phyloP scores from a whole-genome alignment of 2,329 filamentous ascomycete genomes.

The Fusarium fujikuroi region DNA sequence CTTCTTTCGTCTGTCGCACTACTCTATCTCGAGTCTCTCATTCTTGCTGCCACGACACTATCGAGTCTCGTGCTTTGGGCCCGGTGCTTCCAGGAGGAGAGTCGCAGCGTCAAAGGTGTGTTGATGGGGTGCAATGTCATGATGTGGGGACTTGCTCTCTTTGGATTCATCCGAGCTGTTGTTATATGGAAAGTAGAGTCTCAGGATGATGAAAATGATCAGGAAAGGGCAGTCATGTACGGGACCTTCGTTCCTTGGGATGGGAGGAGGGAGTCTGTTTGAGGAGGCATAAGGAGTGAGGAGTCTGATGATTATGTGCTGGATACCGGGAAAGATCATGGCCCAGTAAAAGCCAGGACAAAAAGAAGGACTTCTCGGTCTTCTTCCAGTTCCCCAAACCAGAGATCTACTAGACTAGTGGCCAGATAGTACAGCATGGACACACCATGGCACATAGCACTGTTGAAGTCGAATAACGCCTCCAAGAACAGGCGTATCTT shows the following conservation, averaged over 20 bases:
- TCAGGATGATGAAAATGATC: slow-evolving; percentile 5
- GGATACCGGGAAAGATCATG: neutral
- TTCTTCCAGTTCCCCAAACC: too few species aligned
- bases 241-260: slow-evolving; percentile 37
- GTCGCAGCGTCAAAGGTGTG: slow-evolving; percentile 39
- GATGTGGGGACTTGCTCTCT: slow-evolving; percentile 43
- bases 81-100: slow-evolving; percentile 37
- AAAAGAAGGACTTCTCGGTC: neutral
- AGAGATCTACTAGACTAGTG: neutral
- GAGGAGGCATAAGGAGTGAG: neutral
- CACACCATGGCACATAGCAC: neutral
- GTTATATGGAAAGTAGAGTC: slow-evolving; percentile 44
- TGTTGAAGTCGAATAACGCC: neutral
- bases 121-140: slow-evolving; percentile 43
- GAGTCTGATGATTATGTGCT: neutral
- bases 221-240: slow-evolving; percentile 22
- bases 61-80: slow-evolving; percentile 37
- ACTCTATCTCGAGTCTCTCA: slow-evolving; percentile 44
- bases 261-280: slow-evolving; percentile 20
- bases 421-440: neutral
- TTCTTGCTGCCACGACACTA: slow-evolving; percentile 38
- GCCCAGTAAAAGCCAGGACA: neutral
- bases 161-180: slow-evolving; percentile 46
- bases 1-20: slow-evolving; percentile 42
- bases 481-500: neutral